Conservation (phyloP, 495 filamentous ascomycete genomes). For the Friedmanniomyces simplex region DNA sequence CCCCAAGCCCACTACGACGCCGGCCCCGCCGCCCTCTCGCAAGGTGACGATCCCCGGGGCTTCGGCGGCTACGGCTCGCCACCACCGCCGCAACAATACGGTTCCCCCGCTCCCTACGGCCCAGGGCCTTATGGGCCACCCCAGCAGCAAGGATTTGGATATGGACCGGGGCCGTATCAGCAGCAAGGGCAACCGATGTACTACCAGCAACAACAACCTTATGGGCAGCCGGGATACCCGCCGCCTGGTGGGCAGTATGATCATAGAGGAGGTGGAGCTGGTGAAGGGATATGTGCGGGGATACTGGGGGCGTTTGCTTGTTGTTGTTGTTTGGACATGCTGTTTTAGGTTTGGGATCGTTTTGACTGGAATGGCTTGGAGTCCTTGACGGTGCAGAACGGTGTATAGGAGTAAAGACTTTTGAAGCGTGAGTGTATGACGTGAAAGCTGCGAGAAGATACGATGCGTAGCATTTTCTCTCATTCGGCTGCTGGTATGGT, state of each 20-base stretch:
- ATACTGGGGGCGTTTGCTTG: constrained; percentile 30
- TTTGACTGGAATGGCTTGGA: no score
- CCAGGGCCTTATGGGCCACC: constrained; percentile 9
- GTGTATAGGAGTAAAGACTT: no score
- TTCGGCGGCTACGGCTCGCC: constrained; percentile 8
- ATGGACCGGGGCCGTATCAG: not conserved
- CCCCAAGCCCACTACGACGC: constrained; percentile 24
- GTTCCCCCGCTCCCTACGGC: constrained; percentile 4
- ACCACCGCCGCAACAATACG: constrained; percentile 7
- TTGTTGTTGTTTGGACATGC: constrained; percentile 36
- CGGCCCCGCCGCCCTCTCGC: constrained; percentile 1
- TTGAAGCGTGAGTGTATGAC: not conserved
- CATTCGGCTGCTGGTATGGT: not conserved
- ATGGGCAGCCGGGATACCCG: not conserved
- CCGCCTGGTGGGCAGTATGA: constrained; percentile 11
- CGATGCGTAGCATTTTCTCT: not conserved
- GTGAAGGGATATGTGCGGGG: constrained; percentile 28
- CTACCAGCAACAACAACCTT: constrained; percentile 11
- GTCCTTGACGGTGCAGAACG: no score
- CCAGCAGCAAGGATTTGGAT: constrained; percentile 8
- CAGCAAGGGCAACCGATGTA: constrained; percentile 13
- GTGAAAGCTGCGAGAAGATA: no score
- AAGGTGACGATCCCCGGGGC: constrained; percentile 6
- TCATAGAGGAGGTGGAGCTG: constrained; percentile 7
- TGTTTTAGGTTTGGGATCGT: constrained; percentile 28